These are phyloP conservation scores for Metrosideros polymorpha DNA, from an alignment of 441 rosid species.

Conservation along the genomic window DNA sequence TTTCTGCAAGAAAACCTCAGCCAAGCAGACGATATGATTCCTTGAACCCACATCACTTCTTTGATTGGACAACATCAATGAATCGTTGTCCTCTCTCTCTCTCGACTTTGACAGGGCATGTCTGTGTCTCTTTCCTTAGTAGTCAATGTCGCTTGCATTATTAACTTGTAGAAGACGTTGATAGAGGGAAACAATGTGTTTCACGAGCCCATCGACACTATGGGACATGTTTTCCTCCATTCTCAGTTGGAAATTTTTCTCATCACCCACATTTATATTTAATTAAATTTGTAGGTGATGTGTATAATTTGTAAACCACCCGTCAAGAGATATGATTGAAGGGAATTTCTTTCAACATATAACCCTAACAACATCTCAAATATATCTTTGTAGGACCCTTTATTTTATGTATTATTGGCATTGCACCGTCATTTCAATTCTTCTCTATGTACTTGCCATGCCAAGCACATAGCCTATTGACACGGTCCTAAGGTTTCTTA, in stretches of 20 bases:
- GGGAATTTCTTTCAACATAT: neutral
- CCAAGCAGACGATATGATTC: neutral
- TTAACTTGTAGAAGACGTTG: neutral
- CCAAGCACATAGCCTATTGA: too few relatives aligned
- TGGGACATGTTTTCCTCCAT: neutral
- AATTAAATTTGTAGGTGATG: too few relatives aligned
- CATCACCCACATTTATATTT: neutral
- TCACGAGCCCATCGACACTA: neutral
- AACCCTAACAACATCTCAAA: neutral
- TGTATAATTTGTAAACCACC: neutral
- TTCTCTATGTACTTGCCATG: too few relatives aligned
- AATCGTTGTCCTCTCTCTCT: neutral
- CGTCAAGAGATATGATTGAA: neutral
- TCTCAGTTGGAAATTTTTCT: neutral
- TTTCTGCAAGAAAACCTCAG: neutral
- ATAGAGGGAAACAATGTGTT: neutral
- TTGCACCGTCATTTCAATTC: too few relatives aligned
- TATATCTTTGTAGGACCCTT: neutral
- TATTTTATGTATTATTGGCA: too few relatives aligned
- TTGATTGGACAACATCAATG: neutral
- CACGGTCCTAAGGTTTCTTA: too few relatives aligned
- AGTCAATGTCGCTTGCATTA: neutral
- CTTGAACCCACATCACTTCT: neutral
- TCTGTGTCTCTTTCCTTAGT: neutral
- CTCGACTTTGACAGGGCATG: neutral